These are phyloP conservation scores for Collybia mongolica DNA, from an alignment of 768 basidiomycete genomes.

Conservation along the genomic window DNA sequence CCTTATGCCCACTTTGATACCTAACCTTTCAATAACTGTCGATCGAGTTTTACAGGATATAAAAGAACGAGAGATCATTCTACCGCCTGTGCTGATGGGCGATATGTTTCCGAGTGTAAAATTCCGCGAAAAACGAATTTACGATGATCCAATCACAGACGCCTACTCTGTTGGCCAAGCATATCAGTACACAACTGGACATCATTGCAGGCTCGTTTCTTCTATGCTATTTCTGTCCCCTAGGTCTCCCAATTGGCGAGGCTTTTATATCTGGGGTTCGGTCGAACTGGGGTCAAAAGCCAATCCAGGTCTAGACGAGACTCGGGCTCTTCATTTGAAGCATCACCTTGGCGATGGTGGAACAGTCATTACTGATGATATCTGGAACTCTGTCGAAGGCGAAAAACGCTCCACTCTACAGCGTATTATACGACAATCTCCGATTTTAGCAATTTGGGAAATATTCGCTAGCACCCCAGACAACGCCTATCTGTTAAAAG, in stretches of 20 bases:
- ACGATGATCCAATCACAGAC: not conserved
- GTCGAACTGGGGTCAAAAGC: not conserved
- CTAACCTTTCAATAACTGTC: not conserved
- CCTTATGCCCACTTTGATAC: not conserved
- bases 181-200: not conserved
- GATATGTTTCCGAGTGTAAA: not conserved
- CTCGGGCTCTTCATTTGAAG: not conserved
- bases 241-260: not conserved
- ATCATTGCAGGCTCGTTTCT: not conserved
- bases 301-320: not conserved
- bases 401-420: not conserved
- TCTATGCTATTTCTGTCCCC: slow-evolving; percentile 5
- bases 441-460: slow-evolving; percentile 7
- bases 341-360: not conserved
- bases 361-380: not conserved
- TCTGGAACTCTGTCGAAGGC: slow-evolving; percentile 1
- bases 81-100: not conserved
- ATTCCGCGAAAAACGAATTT: not conserved
- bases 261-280: not conserved
- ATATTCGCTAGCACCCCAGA: slow-evolving; percentile 1
- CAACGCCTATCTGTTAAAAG: not conserved
- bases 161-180: slow-evolving; percentile 1
- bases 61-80: not conserved
- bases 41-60: not conserved
- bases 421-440: not conserved